phyloP scores from a whole-genome alignment of 352 stramenopile species.

The Phytophthora pisi region DNA sequence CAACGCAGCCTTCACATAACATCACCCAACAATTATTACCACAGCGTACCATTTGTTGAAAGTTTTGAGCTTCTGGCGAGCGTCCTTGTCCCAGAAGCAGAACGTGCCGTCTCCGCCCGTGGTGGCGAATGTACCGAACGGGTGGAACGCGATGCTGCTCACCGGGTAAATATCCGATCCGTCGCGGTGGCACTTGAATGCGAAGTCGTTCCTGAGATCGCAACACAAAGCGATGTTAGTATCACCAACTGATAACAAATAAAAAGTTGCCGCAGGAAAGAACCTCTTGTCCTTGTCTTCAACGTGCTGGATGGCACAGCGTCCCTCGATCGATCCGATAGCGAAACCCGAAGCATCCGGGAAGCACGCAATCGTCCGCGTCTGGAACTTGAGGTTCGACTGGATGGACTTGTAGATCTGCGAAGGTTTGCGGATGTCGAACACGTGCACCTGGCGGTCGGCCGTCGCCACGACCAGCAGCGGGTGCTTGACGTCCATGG shows the following conservation, averaged over 20 bases:
- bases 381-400: conserved; percentile 90
- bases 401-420: conserved; percentile 89
- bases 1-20: not conserved
- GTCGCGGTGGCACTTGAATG: conserved; percentile 93
- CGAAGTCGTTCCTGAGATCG: conserved; percentile 77
- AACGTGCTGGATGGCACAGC: conserved; percentile 90
- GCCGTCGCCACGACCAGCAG: conserved; percentile 95
- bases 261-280: too few species aligned
- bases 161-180: conserved; percentile 89
- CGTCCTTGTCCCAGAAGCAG: conserved; percentile 99
- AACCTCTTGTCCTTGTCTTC: conserved; percentile 78
- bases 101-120: conserved; percentile 95
- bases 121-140: conserved; percentile 96
- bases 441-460: conserved; percentile 90
- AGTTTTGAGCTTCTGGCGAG: conserved; percentile 95
- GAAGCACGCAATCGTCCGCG: conserved; percentile 88
- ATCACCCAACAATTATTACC: too few species aligned
- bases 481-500: conserved; percentile 93
- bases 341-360: conserved; percentile 90
- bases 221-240: not conserved
- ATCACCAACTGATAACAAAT: too few species aligned
- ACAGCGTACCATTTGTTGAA: conserved; percentile 73
- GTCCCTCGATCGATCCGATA: conserved; percentile 92
- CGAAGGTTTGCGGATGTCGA: conserved; percentile 81
- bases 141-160: conserved; percentile 92